Percentiles rank a stretch among this genome's conserved stretches.
Conservation (phyloP, 2,329 filamentous ascomycete genomes). For the Calonectria pseudoreteaudii region DNA sequence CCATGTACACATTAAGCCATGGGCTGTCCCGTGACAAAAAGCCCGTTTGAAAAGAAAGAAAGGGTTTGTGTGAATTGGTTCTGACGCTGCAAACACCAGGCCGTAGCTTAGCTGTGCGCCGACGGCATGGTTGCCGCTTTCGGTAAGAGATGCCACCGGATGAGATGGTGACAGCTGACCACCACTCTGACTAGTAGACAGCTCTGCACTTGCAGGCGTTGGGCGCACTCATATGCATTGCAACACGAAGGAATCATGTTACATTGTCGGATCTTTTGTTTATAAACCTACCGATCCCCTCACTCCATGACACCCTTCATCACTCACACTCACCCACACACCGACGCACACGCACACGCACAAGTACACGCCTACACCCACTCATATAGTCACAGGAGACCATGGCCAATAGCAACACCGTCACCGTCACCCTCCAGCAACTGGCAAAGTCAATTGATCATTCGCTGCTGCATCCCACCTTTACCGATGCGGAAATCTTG, state of each 20-base stretch:
- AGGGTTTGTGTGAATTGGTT: not conserved
- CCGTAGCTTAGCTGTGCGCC: not conserved
- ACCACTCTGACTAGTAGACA: not conserved
- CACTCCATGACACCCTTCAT: not conserved
- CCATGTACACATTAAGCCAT: too few species aligned
- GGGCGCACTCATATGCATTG: not conserved
- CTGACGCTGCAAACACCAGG: not conserved
- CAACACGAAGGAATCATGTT: not conserved
- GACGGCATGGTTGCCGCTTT: not conserved
- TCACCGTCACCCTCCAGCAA: conserved; percentile 57
- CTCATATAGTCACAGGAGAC: not conserved
- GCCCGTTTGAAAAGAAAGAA: not conserved
- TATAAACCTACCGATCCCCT: not conserved
- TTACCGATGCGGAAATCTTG: conserved; percentile 67
- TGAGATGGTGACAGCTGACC: not conserved
- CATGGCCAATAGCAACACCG: conserved; percentile 32
- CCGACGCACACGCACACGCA: not conserved
- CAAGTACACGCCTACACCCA: not conserved
- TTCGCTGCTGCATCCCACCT: conserved; percentile 70
- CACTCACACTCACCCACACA: not conserved
- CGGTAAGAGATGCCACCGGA: not conserved
- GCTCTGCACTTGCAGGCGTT: not conserved
- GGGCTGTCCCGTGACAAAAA: not conserved
- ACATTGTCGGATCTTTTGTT: not conserved
- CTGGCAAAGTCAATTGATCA: conserved; percentile 70